Evolutionary conservation across 2,329 filamentous ascomycete species (phyloP), one percentile per base, ranked within the genome.

Genomic region (Periconia macrospinosa): DNA sequence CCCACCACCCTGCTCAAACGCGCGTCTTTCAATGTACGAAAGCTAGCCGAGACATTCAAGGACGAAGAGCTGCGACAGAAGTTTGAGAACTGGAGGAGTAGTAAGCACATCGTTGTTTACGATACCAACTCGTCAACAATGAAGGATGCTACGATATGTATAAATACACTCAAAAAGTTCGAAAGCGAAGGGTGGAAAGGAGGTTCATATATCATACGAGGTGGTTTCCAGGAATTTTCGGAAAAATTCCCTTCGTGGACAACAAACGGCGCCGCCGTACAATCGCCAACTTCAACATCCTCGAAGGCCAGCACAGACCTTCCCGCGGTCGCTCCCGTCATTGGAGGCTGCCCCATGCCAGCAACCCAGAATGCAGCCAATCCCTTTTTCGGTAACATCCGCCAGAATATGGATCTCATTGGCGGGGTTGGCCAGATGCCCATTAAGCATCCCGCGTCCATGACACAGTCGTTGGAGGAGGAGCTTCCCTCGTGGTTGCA

Each of bases 131-230:
- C 92, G 0, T 79, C 83, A 0, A 86, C 92, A 52, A 82, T 88
- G 67, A 91, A 92, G 59, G 94, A 99, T 71, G 90, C 92, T 0
- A 78, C 84, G 1, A 86, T 89, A 6, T 89, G 92, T 23, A 79
- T 91, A 61, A 96, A 96, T 71, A 95, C 94, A 57, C 82, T 97
- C 20, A 96, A 92, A 72, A 99, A 99, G 69, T 99, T 99, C 65
- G 85, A 85, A 1, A 87, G 83, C 49, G 92, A 96, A 73, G 91
- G 90, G 0, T 97, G 90, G 81, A 75, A 79, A 1, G 93, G 92
- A 13, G 80, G 82, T 3, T 83, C 86, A 0, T 87, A 86, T 66
- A 88, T 97, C 50, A 77, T 99, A 23, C 85, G 86, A 53, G 92
- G 92, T 41, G 94, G 94, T 0, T 96, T 96, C 68, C 79, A 83